These are phyloP conservation scores for Penicillium expansum DNA, from an alignment of 2,329 filamentous ascomycete genomes.

Conservation along the genomic window DNA sequence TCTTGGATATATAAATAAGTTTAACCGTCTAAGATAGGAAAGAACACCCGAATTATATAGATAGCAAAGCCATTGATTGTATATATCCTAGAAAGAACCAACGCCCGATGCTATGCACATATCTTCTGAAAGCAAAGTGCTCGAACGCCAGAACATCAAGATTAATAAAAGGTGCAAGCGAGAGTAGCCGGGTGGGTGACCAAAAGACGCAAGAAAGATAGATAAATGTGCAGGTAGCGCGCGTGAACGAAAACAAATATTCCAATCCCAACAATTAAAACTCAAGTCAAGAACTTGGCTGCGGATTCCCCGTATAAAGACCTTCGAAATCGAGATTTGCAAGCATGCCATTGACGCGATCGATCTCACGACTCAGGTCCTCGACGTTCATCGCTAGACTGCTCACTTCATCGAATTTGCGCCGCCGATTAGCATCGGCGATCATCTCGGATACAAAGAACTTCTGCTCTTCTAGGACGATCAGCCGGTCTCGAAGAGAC, in stretches of 20 bases:
- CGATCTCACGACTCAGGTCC: constrained; percentile 77
- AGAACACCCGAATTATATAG: background rate
- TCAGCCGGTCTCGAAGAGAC: constrained; percentile 71
- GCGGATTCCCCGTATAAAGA: constrained; percentile 42
- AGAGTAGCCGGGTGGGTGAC: constrained; percentile 1
- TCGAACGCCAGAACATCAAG: constrained; percentile 17
- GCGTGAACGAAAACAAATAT: constrained; percentile 1
- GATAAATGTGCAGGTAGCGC: background rate
- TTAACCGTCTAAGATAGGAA: background rate
- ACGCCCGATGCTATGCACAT: constrained; percentile 32
- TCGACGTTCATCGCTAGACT: constrained; percentile 77
- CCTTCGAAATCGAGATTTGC: constrained; percentile 63
- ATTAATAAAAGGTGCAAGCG: background rate
- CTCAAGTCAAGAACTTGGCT: constrained; percentile 11
- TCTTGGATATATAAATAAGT: background rate
- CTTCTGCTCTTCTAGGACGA: constrained; percentile 85
- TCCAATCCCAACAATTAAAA: background rate
- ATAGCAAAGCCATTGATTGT: constrained; percentile 9
- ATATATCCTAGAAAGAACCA: constrained; percentile 14
- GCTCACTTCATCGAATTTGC: constrained; percentile 82
- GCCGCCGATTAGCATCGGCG: constrained; percentile 67
- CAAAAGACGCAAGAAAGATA: constrained; percentile 9
- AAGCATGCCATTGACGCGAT: constrained; percentile 62
- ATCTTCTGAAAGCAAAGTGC: constrained; percentile 13
- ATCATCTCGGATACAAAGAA: constrained; percentile 89